Conservation (phyloP, 208 protist genomes). For the Herpetomonas samuelpessoai region DNA sequence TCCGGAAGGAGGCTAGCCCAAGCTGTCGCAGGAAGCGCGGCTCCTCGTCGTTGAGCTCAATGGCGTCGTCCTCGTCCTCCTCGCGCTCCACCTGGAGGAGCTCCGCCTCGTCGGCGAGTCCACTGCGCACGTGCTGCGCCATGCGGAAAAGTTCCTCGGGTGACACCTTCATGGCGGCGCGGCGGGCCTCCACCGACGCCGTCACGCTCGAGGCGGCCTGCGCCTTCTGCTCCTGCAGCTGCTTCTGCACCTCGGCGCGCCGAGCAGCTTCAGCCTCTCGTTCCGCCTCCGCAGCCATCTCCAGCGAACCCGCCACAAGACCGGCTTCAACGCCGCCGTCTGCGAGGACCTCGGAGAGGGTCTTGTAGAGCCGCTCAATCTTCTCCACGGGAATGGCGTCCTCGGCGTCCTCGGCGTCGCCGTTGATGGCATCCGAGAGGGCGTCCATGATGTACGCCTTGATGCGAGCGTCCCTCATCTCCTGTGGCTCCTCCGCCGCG, state of each 20-base stretch:
- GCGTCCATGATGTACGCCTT: constrained; percentile 14
- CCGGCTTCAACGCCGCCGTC: constrained; percentile 32
- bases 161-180: constrained; percentile 72
- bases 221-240: constrained; percentile 7
- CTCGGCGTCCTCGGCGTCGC: constrained; percentile 22
- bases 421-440: constrained; percentile 29
- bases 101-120: constrained; percentile 79
- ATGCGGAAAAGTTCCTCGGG: constrained; percentile 88
- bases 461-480: neutral
- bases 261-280: constrained; percentile 34
- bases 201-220: constrained; percentile 23
- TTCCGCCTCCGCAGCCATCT: constrained; percentile 53
- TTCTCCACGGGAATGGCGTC: constrained; percentile 45
- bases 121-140: constrained; percentile 77
- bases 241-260: constrained; percentile 14
- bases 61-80: constrained; percentile 56
- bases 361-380: constrained; percentile 49
- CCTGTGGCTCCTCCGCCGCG: constrained; percentile 4
- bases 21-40: constrained; percentile 67
- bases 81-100: constrained; percentile 66
- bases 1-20: constrained; percentile 53
- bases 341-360: constrained; percentile 45
- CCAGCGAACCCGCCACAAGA: constrained; percentile 59
- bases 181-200: constrained; percentile 44
- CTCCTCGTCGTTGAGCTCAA: constrained; percentile 87